Evolutionary conservation across 2,329 filamentous ascomycete species (phyloP).

Genomic region (Phialophora verrucosa): DNA sequence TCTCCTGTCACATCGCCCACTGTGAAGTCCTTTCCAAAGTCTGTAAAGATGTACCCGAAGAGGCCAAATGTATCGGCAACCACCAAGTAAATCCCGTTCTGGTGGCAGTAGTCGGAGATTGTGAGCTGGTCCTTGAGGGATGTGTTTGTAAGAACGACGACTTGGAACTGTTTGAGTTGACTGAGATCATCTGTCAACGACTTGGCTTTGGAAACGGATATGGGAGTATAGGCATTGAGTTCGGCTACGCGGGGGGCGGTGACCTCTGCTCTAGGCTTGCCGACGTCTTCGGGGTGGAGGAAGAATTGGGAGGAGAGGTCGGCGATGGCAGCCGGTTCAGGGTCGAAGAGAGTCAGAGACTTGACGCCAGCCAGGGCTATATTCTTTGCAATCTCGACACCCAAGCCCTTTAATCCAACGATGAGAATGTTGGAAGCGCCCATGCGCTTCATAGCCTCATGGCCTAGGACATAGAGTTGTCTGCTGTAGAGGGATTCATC

Average conservation of each 20-base stretch:
- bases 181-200: constrained; percentile 77
- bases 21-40: constrained; percentile 94
- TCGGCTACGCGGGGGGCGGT: constrained; percentile 90
- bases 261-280: constrained; percentile 84
- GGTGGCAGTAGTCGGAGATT: constrained; percentile 91
- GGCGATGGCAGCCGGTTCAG: constrained; percentile 78
- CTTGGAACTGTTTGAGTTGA: constrained; percentile 88
- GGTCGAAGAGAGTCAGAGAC: constrained; percentile 91
- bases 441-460: constrained; percentile 98
- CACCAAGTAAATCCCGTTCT: constrained; percentile 89
- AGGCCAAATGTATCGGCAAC: constrained; percentile 89
- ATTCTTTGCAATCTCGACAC: constrained; percentile 98
- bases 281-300: constrained; percentile 83
- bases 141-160: constrained; percentile 86
- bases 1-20: constrained; percentile 90
- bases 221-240: constrained; percentile 94
- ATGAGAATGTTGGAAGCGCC: constrained; percentile 92
- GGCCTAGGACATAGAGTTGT: constrained; percentile 74
- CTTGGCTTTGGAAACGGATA: constrained; percentile 69
- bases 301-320: constrained; percentile 99
- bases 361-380: constrained; percentile 98
- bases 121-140: constrained; percentile 78
- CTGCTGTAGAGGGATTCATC: constrained; percentile 71
- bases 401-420: constrained; percentile 88
- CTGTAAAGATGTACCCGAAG: constrained; percentile 95